phyloP scores from a whole-genome alignment of 768 basidiomycete genomes.

The Lyophyllum atratum region DNA sequence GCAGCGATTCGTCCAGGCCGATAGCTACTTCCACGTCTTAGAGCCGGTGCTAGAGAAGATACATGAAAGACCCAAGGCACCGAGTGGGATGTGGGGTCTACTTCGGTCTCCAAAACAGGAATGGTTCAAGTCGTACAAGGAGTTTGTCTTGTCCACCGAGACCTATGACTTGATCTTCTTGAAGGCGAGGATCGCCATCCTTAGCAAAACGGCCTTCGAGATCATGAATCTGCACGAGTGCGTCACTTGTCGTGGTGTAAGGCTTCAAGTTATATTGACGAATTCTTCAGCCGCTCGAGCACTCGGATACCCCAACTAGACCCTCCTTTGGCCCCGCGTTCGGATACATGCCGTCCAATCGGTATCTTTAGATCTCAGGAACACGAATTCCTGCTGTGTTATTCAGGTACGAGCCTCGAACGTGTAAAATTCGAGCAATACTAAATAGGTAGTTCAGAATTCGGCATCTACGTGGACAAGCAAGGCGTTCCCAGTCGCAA shows the following conservation, averaged over 20 bases:
- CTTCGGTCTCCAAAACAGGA: conserved; percentile 73
- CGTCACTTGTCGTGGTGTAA: conserved; percentile 32
- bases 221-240: conserved; percentile 96
- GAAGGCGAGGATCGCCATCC: conserved; percentile 87
- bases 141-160: conserved; percentile 86
- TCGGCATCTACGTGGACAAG: conserved; percentile 89
- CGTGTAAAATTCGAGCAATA: background rate
- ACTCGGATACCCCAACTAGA: conserved; percentile 84
- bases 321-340: conserved; percentile 64
- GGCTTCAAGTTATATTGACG: background rate
- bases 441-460: conserved; percentile 52
- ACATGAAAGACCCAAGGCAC: conserved; percentile 67
- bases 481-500: conserved; percentile 84
- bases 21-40: conserved; percentile 90
- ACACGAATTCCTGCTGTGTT: conserved; percentile 87
- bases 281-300: conserved; percentile 64
- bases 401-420: conserved; percentile 64
- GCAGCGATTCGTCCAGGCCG: conserved; percentile 41
- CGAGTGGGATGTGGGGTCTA: conserved; percentile 62
- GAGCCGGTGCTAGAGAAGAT: conserved; percentile 91
- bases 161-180: conserved; percentile 88
- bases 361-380: conserved; percentile 90
- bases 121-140: conserved; percentile 91
- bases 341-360: conserved; percentile 78
- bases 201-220: conserved; percentile 93